Conservation (phyloP, 371 early-diverging fungal genomes). For the Haplosporangium sp. region DNA sequence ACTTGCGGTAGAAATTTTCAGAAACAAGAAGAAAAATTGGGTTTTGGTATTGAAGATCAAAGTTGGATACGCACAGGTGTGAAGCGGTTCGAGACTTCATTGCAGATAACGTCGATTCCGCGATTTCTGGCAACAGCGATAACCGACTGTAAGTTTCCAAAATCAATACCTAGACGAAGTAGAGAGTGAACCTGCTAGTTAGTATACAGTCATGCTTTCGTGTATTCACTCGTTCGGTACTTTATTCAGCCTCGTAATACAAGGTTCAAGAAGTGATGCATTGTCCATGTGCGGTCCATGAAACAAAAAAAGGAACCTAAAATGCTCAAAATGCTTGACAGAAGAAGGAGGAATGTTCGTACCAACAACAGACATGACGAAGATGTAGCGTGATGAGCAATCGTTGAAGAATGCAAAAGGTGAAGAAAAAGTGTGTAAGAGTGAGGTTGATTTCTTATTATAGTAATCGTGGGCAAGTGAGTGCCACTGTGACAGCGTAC, state of each 20-base stretch:
- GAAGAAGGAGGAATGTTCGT: not conserved
- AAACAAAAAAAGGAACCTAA: not conserved
- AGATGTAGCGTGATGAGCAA: constrained; percentile 4
- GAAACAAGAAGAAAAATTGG: no score
- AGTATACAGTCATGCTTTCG: no score
- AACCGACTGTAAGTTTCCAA: constrained; percentile 95
- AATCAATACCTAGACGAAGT: constrained; percentile 85
- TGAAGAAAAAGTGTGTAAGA: not conserved
- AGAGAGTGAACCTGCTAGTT: not conserved
- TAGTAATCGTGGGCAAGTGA: constrained; percentile 3
- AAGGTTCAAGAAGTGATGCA: not conserved
- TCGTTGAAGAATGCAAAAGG: not conserved
- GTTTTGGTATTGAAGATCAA: not conserved
- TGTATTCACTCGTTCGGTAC: no score
- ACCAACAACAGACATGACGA: constrained; percentile 55
- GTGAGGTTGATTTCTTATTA: constrained; percentile 2
- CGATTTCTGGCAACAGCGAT: constrained; percentile 98
- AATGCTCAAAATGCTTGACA: not conserved
- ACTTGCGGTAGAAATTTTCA: no score
- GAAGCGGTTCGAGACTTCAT: constrained; percentile 96
- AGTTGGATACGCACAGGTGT: constrained; percentile 83
- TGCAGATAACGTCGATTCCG: constrained; percentile 97
- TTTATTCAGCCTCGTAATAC: not conserved
- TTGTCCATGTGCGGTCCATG: not conserved
- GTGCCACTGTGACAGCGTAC: not conserved